A percentile compares a stretch with the other conserved stretches of the same genome.
phyloP scores from a whole-genome alignment of 2,329 filamentous ascomycete genomes.

The Trichoderma sp. region DNA sequence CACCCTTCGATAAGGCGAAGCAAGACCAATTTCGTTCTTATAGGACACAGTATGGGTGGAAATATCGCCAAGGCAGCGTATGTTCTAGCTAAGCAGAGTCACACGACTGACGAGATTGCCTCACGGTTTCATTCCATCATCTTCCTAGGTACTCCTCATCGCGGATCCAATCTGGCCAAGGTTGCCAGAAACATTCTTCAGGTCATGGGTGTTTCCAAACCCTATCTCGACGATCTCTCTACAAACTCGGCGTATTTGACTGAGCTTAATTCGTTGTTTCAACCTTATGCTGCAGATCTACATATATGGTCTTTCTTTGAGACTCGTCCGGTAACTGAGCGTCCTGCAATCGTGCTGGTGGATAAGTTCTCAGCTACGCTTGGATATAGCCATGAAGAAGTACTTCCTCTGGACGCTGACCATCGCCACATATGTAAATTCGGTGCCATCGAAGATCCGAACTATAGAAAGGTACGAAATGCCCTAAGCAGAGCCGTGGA shows the following conservation, averaged over 20 bases:
- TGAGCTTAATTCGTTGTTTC: background rate
- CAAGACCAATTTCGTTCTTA: background rate
- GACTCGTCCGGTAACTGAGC: background rate
- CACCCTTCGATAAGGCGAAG: background rate
- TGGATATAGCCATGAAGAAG: background rate
- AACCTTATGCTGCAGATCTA: background rate
- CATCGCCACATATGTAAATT: background rate
- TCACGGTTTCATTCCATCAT: constrained; percentile 9
- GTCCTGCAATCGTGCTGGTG: background rate
- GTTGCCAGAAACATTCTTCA: background rate
- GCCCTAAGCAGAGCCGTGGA: background rate
- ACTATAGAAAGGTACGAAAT: background rate
- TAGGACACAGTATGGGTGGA: constrained; percentile 20
- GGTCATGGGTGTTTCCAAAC: background rate
- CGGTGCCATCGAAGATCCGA: background rate
- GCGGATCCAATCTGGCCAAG: background rate
- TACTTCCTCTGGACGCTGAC: background rate
- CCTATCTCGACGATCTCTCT: background rate
- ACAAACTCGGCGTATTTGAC: background rate
- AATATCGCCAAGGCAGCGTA: constrained; percentile 10
- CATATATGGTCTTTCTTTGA: constrained; percentile 16
- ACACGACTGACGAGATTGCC: background rate
- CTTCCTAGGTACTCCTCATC: constrained; percentile 18
- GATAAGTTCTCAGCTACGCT: background rate
- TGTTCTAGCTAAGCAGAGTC: constrained; percentile 2